phyloP scores from a whole-genome alignment of 2,329 filamentous ascomycete genomes.

The Fusarium subtropicale region DNA sequence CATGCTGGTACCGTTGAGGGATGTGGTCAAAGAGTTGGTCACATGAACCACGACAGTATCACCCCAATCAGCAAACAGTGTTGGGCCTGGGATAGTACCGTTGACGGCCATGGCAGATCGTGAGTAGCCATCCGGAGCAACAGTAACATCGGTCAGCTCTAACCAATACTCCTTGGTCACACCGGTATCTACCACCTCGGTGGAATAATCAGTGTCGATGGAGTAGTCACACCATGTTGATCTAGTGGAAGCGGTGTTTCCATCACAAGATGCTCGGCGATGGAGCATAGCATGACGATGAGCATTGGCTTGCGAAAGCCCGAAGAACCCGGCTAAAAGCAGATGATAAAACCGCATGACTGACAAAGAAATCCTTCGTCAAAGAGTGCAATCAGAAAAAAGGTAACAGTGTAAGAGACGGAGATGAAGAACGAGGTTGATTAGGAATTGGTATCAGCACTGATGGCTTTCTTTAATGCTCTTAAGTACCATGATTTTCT shows the following conservation, averaged over 20 bases:
- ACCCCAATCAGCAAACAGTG: slow-evolving; percentile 65
- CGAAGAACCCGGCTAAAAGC: background rate
- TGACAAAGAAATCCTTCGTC: rapidly evolving
- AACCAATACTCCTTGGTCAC: slow-evolving; percentile 64
- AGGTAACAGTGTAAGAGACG: background rate
- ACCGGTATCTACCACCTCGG: slow-evolving; percentile 58
- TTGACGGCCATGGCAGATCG: slow-evolving; percentile 62
- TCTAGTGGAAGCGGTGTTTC: slow-evolving; percentile 8
- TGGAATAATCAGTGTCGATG: slow-evolving; percentile 60
- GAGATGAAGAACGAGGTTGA: background rate
- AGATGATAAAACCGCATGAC: background rate
- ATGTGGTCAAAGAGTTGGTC: slow-evolving; percentile 57
- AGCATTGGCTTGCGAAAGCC: background rate
- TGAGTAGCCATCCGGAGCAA: slow-evolving; percentile 60
- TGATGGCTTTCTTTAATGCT: background rate
- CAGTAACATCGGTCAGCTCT: slow-evolving; percentile 54
- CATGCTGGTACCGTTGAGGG: slow-evolving; percentile 68
- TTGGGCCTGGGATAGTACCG: slow-evolving; percentile 69
- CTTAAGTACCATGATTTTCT: background rate
- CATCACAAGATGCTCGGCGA: background rate
- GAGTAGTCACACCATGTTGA: slow-evolving; percentile 60
- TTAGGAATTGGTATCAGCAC: background rate
- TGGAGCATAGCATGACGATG: background rate
- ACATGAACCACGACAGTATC: slow-evolving; percentile 64
- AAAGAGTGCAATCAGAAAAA: rapidly evolving